phyloP scores from a whole-genome alignment of 78 protist species.

The Bodo saltans region DNA sequence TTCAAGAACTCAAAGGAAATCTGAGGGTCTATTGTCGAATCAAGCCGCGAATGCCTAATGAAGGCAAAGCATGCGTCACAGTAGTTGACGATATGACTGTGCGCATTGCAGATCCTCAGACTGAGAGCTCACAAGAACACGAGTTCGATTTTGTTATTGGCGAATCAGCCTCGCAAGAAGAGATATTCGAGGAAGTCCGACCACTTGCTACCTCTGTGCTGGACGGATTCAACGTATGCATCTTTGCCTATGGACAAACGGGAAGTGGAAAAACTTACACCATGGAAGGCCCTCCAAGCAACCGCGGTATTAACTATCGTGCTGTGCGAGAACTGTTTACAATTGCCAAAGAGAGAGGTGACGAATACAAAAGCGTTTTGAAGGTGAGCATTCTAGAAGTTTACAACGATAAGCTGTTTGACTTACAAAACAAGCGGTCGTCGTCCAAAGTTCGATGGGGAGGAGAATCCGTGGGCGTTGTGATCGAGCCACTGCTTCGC shows the following conservation, averaged over 20 bases:
- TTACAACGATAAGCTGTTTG: constrained; percentile 64
- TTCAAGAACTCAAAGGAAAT: constrained; percentile 41
- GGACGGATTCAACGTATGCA: constrained; percentile 81
- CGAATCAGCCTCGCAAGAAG: constrained; percentile 47
- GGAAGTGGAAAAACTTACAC: constrained; percentile 83
- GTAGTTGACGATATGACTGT: constrained; percentile 18
- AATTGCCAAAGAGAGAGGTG: neutral
- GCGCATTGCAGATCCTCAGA: neutral
- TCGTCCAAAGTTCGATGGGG: constrained; percentile 4
- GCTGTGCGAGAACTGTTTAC: constrained; percentile 52
- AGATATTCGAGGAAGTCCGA: constrained; percentile 68
- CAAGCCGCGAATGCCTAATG: constrained; percentile 51
- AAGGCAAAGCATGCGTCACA: neutral
- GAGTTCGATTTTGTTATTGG: constrained; percentile 66
- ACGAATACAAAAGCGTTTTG: constrained; percentile 53
- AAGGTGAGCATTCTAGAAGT: constrained; percentile 58
- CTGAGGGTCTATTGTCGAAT: constrained; percentile 80
- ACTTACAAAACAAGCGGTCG: constrained; percentile 23
- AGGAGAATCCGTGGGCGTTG: neutral
- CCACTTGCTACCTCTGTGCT: constrained; percentile 61
- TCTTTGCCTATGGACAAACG: constrained; percentile 82
- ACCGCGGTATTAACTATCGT: constrained; percentile 63
- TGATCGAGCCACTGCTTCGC: constrained; percentile 25
- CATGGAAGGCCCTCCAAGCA: constrained; percentile 58
- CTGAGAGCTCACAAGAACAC: constrained; percentile 16